A percentile compares a stretch with the other conserved stretches of the same genome.
Evolutionary conservation across 208 protist genomes (phyloP).

Genomic region (Polymyxa betae): DNA sequence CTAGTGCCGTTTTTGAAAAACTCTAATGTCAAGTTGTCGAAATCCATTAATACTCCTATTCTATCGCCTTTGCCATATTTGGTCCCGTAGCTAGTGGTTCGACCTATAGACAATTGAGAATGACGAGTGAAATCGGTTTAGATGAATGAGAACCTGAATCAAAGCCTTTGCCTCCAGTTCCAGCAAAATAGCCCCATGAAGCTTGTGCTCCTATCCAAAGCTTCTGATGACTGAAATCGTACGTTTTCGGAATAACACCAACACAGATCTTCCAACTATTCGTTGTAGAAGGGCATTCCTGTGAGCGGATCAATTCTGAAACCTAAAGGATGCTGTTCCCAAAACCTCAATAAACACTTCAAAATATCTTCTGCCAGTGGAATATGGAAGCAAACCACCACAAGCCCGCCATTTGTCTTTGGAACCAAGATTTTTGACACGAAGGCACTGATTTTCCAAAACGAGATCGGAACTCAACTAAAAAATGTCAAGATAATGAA

Average conservation of each 20-base stretch:
- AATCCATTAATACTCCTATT: conserved; percentile 55
- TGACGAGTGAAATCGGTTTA: neutral
- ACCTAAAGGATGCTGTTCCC: neutral
- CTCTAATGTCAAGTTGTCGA: conserved; percentile 52
- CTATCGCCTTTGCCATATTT: conserved; percentile 40
- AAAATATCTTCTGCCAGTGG: conserved; percentile 41
- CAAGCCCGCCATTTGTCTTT: conserved; percentile 58
- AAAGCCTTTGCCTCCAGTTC: conserved; percentile 52
- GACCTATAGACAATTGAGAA: neutral
- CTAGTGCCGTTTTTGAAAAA: conserved; percentile 53
- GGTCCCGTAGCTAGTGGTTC: conserved; percentile 37
- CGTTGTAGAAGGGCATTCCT: conserved; percentile 44
- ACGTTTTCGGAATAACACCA: conserved; percentile 42
- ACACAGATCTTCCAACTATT: conserved; percentile 59
- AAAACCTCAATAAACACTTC: conserved; percentile 54
- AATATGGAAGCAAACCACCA: conserved; percentile 43
- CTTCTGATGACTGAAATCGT: conserved; percentile 54
- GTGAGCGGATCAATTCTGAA: neutral
- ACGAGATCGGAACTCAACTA: conserved; percentile 44
- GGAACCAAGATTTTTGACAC: conserved; percentile 45
- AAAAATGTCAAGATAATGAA: neutral
- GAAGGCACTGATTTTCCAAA: conserved; percentile 31
- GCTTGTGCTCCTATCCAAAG: conserved; percentile 53
- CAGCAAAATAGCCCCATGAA: conserved; percentile 55
- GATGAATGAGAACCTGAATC: neutral